These are phyloP conservation scores for Pichia sp. DNA, from an alignment of 1,139 yeast species.

Conservation along the genomic window DNA sequence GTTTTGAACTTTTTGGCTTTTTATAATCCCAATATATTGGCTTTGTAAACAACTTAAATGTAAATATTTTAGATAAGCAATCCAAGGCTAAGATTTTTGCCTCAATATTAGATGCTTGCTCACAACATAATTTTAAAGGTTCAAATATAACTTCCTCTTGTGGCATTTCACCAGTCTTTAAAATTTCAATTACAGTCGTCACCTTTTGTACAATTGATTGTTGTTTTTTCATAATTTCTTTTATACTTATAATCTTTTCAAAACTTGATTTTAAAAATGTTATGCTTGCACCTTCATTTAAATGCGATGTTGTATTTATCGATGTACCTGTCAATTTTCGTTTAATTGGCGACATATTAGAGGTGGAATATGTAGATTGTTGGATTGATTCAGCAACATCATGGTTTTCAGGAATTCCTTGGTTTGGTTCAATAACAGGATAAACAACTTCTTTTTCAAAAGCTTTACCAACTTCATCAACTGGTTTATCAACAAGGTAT, in stretches of 20 bases:
- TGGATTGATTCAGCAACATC: slow-evolving; percentile 8
- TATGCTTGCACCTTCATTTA: slow-evolving; percentile 29
- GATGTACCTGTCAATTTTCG: slow-evolving; percentile 2
- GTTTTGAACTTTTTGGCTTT: slow-evolving; percentile 9
- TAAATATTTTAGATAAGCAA: slow-evolving; percentile 58
- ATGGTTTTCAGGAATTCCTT: neutral
- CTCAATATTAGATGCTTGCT: slow-evolving; percentile 38
- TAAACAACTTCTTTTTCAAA: neutral
- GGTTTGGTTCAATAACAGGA: neutral
- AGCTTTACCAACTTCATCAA: neutral
- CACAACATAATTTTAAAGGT: slow-evolving; percentile 55
- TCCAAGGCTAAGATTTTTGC: slow-evolving; percentile 55
- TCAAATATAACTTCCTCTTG: slow-evolving; percentile 43
- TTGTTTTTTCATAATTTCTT: slow-evolving; percentile 42
- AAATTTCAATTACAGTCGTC: slow-evolving; percentile 35
- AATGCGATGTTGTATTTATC: slow-evolving; percentile 9
- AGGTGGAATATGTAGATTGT: slow-evolving; percentile 7
- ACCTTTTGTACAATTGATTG: slow-evolving; percentile 37
- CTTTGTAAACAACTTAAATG: slow-evolving; percentile 55
- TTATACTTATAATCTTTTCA: slow-evolving; percentile 39
- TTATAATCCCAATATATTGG: slow-evolving; percentile 33
- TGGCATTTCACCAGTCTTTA: slow-evolving; percentile 30
- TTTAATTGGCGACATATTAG: slow-evolving; percentile 11
- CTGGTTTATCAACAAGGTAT: neutral
- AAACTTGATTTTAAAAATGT: slow-evolving; percentile 44